Evolutionary conservation across 208 protist genomes (phyloP).

Genomic region (Angomonas ambiguus): DNA sequence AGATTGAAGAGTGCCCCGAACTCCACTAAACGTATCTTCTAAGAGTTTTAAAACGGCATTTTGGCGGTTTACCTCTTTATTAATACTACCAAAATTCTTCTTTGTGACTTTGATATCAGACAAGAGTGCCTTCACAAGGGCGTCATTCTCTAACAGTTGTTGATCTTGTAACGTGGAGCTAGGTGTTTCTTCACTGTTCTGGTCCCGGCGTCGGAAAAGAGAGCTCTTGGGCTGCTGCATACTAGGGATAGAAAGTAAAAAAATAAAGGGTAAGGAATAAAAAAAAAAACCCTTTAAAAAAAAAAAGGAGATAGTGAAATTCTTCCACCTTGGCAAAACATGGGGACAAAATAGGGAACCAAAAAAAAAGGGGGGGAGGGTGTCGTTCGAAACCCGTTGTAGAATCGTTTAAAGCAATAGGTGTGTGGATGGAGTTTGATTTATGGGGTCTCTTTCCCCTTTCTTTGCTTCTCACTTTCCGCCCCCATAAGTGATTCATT

Average conservation of each 20-base stretch:
- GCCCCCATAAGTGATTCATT: slow-evolving; percentile 30
- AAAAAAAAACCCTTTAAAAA: neutral
- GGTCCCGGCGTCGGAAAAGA: slow-evolving; percentile 46
- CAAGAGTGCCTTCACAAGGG: slow-evolving; percentile 57
- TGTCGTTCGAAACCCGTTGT: too few species aligned
- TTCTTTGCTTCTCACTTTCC: neutral
- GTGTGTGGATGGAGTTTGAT: too few species aligned
- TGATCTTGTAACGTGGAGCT: neutral
- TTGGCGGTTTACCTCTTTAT: slow-evolving; percentile 63
- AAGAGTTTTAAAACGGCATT: slow-evolving; percentile 62
- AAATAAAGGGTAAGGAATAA: neutral
- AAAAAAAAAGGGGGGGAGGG: neutral
- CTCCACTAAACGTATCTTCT: slow-evolving; percentile 28
- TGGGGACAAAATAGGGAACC: neutral
- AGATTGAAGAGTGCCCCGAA: slow-evolving; percentile 28
- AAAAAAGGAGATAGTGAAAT: too few species aligned
- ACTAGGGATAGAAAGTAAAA: neutral
- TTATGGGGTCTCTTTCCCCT: neutral
- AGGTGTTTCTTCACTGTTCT: neutral
- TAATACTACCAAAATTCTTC: slow-evolving; percentile 40
- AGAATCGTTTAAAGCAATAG: too few species aligned
- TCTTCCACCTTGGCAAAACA: too few species aligned
- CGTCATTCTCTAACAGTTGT: slow-evolving; percentile 68
- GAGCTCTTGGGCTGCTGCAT: slow-evolving; percentile 63
- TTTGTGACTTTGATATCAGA: slow-evolving; percentile 51